A percentile compares a stretch with the other conserved stretches of the same genome.
Conservation (phyloP, 192 early-diverging fungal species). For the Phlyctochytrium planicorne region DNA sequence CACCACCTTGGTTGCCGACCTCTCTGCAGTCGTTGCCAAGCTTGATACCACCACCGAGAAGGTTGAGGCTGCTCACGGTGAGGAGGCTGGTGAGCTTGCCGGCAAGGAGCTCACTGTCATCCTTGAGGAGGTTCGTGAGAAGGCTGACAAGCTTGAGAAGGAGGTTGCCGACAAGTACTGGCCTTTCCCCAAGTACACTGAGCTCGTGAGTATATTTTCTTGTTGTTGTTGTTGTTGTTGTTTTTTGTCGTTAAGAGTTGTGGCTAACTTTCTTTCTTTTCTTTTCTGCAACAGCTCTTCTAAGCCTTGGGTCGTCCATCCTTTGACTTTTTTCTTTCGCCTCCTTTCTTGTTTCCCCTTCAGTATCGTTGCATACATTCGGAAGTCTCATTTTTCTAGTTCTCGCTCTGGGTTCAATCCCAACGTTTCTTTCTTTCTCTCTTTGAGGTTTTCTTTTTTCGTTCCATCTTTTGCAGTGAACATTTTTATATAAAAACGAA, state of each 20-base stretch:
- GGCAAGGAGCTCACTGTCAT: constrained; percentile 58
- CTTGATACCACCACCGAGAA: constrained; percentile 59
- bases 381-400: too few relatives aligned
- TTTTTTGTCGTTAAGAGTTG: background rate
- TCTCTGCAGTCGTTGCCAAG: constrained; percentile 57
- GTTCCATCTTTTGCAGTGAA: too few relatives aligned
- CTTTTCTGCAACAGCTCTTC: background rate
- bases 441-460: too few relatives aligned
- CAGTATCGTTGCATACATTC: too few relatives aligned
- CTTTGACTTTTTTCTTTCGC: background rate
- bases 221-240: background rate
- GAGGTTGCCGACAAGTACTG: constrained; percentile 88
- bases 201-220: too few relatives aligned
- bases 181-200: constrained; percentile 96
- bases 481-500: too few relatives aligned
- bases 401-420: too few relatives aligned
- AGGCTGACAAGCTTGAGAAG: constrained; percentile 77
- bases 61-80: constrained; percentile 57
- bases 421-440: too few relatives aligned
- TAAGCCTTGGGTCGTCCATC: background rate
- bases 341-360: background rate
- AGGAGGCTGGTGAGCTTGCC: constrained; percentile 65
- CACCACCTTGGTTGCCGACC: constrained; percentile 53
- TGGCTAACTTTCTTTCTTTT: too few relatives aligned
- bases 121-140: constrained; percentile 69